Base-by-base conservation (phyloP, 2,329 filamentous ascomycete species). In the Fonsecaea monophora region DNA sequence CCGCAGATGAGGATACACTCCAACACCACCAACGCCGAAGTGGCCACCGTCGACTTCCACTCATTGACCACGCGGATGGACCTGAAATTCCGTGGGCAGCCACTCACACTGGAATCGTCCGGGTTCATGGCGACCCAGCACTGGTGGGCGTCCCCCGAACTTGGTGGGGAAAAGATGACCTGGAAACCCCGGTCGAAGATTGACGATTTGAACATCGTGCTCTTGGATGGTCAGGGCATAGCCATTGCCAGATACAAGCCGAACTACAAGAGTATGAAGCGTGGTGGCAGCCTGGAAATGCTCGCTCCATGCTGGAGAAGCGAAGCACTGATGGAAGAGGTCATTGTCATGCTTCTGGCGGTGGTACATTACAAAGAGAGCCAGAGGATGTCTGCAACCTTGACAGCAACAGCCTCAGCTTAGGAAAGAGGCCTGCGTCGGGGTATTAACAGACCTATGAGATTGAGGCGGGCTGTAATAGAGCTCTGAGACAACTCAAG, bases 201-300 rank as follows among this genome's bases (percentile, higher is more conserved):
- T 25, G 60, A 63, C 37, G 53, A 56, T 12, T 40, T 63, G 53
- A 57, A 63, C 12, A 48, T 63, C 25, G 60, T 63, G 60, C 60
- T 63, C 15, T 30, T 63, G 53, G 18, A 63, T 7, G 54, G 34
- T 12, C 32, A 42, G 15, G 60, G 60, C 10, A 4, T 57, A 7
- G 60, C 53, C n/a, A 57, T 63, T 15, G 60, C 60, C n/a, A 57
- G 60, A 42, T 63, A 45, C 53, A 50, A 57, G 60, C 60, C 60
- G 15, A 38, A 63, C 32, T 63, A 63, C 18, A 56, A 40, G 60
- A 53, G 60, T 8, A 4, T 3, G 10, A 63, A 37, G 54, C 60
- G 60, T 2, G 60, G 60, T 6, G 60, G 60, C 15, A 37, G 21
- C n/a, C 5, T 63, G 60, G 60, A 63, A 53, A 9, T 63, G 60